Percentiles rank a stretch among this genome's conserved stretches.
These are phyloP conservation scores for Piper longum DNA, from an alignment of 164 flowering plant species.

Conservation along the genomic window DNA sequence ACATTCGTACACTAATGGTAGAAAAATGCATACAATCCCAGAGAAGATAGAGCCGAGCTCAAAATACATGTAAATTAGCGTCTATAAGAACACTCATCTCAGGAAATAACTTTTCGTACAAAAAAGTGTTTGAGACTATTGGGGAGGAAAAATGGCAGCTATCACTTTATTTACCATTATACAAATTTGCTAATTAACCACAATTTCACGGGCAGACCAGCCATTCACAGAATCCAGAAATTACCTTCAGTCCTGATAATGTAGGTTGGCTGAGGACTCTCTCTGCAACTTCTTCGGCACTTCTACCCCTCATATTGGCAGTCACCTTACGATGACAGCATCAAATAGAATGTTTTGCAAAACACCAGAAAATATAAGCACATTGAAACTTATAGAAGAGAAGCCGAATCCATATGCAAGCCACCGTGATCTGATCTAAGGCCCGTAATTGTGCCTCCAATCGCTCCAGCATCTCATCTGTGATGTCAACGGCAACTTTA, in stretches of 20 bases:
- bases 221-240: neutral
- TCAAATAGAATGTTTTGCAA: constrained; percentile 1
- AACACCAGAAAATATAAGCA: neutral
- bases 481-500: constrained; percentile 50
- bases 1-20: too few species aligned
- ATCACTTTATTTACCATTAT: too few species aligned
- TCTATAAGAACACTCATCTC: too few species aligned
- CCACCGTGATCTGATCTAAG: constrained; percentile 71
- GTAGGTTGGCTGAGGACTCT: constrained; percentile 65
- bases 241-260: constrained; percentile 81
- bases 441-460: constrained; percentile 93
- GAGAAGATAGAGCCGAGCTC: too few species aligned
- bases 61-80: too few species aligned
- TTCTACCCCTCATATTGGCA: constrained; percentile 90
- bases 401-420: neutral
- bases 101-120: too few species aligned
- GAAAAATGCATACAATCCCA: too few species aligned
- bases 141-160: too few species aligned
- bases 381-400: neutral
- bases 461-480: constrained; percentile 92
- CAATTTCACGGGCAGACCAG: too few species aligned
- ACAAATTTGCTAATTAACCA: too few species aligned
- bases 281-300: constrained; percentile 84
- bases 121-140: too few species aligned
- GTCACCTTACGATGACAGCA: constrained; percentile 41